phyloP scores from a whole-genome alignment of 1,284 basidiomycete species.

The Meira miltonrushii region DNA sequence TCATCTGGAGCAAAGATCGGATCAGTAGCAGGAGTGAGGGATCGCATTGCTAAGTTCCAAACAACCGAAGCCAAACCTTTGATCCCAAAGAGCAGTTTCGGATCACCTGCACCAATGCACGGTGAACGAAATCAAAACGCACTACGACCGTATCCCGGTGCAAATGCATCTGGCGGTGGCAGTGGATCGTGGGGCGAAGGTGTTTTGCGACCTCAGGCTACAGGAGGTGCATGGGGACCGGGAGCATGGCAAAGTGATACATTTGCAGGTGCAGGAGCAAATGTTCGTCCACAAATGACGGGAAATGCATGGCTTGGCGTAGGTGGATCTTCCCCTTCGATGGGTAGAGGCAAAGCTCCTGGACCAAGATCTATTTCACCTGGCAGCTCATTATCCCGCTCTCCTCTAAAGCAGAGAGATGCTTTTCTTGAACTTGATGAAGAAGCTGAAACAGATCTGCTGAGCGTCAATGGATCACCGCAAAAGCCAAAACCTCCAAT shows the following conservation, averaged over 20 bases:
- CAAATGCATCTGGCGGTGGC: constrained; percentile 20
- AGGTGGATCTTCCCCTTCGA: background rate
- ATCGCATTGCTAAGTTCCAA: constrained; percentile 43
- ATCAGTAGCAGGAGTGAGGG: constrained; percentile 23
- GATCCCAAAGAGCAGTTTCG: constrained; percentile 41
- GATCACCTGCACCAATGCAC: constrained; percentile 36
- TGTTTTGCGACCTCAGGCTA: constrained; percentile 41
- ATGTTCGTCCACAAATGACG: constrained; percentile 38
- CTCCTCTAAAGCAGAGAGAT: constrained; percentile 23
- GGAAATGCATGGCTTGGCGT: constrained; percentile 11
- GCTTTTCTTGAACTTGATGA: constrained; percentile 43
- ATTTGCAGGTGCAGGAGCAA: background rate
- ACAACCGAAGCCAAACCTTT: constrained; percentile 28
- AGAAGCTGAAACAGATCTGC: constrained; percentile 6
- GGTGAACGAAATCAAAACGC: constrained; percentile 23
- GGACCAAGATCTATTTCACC: constrained; percentile 1
- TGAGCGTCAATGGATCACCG: background rate
- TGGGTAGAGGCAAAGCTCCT: background rate
- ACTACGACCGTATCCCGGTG: constrained; percentile 28
- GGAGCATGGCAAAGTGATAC: constrained; percentile 26
- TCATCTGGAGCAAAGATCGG: background rate
- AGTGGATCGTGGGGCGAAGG: constrained; percentile 38
- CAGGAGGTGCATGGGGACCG: constrained; percentile 41
- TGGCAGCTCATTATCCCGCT: background rate
- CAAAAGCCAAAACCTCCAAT: no score